Base-by-base conservation (phyloP, 2,329 filamentous ascomycete species). In the Karstenula rhodostoma region DNA sequence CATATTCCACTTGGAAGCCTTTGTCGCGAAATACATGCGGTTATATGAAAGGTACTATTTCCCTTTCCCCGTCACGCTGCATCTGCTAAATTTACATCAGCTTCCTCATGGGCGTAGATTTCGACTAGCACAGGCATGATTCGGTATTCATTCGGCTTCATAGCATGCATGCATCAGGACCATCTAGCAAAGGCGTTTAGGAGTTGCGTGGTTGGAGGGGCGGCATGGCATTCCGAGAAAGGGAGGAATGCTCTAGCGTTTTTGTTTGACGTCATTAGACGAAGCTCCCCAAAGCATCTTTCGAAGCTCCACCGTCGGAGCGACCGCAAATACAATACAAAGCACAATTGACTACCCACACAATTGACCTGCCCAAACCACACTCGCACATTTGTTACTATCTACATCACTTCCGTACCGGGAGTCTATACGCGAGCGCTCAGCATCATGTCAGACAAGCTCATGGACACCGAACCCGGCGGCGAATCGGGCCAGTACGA, bases 11-110 rank as follows among this genome's bases (percentile, higher is more conserved):
- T 83, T 99, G 4, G 96, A 99, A 80, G 95, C 95, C 3, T 99
- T 99, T 79, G 95, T 99, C 60, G 94, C 94, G 59, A 98, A 97
- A 82, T 97, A 98, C 77, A 98, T 99, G 94, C 88, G 94, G 69
- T 88, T 98, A 68, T 87, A 94, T 65, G 95, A 99, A 82, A 94
- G 93, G 88, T 96, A 88, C 29, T 65, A 82, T 75, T 13, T 23
- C 42, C 40, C 3, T 23, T 40, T 12, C 25, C 7, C 12, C 44
- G 19, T n/a, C 35, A 23, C 29, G 32, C 15, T 12, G 40, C 47
- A 1, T 47, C 27, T 27, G 37, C 59, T 65, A 52, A 65, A n/a
- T 22, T 33, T 22, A 10, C 2, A 37, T 40, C 60, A 85, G 80
- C 68, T 79, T 80, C 74, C 79, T 90, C 59, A 94, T 96, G 91